Base-by-base conservation (phyloP, 1,139 yeast genomes). In the Citeromyces siamensis region DNA sequence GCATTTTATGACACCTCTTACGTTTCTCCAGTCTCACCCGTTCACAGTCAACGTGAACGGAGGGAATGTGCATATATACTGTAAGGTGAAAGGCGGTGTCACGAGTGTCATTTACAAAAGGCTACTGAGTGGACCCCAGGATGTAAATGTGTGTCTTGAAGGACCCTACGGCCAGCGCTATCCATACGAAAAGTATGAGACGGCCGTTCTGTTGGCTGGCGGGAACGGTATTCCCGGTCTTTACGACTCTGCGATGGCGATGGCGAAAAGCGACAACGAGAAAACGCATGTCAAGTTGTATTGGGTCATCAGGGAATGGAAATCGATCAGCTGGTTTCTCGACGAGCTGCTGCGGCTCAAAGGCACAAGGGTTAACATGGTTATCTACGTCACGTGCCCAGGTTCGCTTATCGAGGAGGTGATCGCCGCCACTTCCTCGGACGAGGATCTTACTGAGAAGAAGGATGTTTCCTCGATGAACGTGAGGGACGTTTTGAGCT, bases 211-310 rank as follows among this genome's bases (percentile, higher is more conserved):
- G 35, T 46, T 80, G 38, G 75, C 79, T 2, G 82, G 86, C 42
- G 90, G 90, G 36, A 77, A 78, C 41, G 94, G 94, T 46, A 66
- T 83, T 44, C 81, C 94, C 2, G 64, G 62, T 34, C 61, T 62
- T 10, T 51, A 53, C 35, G 49, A 55, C 9, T 59, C 62, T 41
- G 62, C 57, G 42, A 19, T 47, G 42, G 43, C 48, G 37, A 38
- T 51, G 36, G 43, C 47, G 27, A 23, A 36, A 38, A 37, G 35
- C n/a, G 27, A 44, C 8, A 36, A 37, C 10, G 43, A 45, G 48
- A 59, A 43, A 43, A 61, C 34, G 39, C 59, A 35, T 48, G 50
- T 64, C 34, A 64, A 66, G 49, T 50, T 73, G 19, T 59, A 65
- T 48, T 68, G 77, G 74, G 57, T 60, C 17, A 59, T 71, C 19